phyloP scores from a whole-genome alignment of 306 rosid species.

The Coriaria nepalensis region DNA sequence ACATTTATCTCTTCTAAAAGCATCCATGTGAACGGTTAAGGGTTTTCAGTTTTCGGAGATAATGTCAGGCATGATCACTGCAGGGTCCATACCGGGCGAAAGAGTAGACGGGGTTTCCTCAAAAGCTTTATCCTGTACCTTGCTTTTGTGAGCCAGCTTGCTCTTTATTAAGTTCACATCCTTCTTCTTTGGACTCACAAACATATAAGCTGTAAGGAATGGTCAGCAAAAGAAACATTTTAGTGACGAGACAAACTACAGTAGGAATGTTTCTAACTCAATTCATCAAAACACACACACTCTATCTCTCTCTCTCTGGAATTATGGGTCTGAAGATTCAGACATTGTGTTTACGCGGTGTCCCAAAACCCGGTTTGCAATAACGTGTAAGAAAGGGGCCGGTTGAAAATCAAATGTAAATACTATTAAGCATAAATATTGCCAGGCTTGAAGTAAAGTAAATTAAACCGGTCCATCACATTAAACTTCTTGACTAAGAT shows the following conservation, averaged over 20 bases:
- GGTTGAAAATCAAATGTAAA: no score
- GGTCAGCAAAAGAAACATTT: no score
- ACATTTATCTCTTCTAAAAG: constrained; percentile 44
- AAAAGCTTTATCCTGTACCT: constrained; percentile 18
- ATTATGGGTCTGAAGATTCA: no score
- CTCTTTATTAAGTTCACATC: constrained; percentile 18
- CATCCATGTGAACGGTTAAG: constrained; percentile 40
- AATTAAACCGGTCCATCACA: no score
- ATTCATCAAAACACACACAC: constrained; percentile 3
- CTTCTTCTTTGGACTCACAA: constrained; percentile 39
- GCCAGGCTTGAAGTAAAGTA: no score
- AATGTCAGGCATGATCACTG: constrained; percentile 19
- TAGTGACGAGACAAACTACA: constrained; percentile 4
- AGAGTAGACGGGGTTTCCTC: constrained; percentile 31
- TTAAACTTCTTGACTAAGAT: no score
- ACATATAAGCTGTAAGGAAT: constrained; percentile 50
- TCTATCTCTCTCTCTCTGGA: not conserved
- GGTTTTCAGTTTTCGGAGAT: constrained; percentile 43
- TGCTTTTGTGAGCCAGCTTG: constrained; percentile 20
- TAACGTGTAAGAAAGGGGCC: no score
- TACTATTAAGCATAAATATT: no score
- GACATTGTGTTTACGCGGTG: no score
- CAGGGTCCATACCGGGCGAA: constrained; percentile 15
- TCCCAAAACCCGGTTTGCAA: no score
- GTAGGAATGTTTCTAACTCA: constrained; percentile 11